Percentiles rank a stretch among this genome's conserved stretches.
These are phyloP conservation scores for Macrophomina pseudophaseolina DNA, from an alignment of 2,329 filamentous ascomycete genomes.

Conservation along the genomic window DNA sequence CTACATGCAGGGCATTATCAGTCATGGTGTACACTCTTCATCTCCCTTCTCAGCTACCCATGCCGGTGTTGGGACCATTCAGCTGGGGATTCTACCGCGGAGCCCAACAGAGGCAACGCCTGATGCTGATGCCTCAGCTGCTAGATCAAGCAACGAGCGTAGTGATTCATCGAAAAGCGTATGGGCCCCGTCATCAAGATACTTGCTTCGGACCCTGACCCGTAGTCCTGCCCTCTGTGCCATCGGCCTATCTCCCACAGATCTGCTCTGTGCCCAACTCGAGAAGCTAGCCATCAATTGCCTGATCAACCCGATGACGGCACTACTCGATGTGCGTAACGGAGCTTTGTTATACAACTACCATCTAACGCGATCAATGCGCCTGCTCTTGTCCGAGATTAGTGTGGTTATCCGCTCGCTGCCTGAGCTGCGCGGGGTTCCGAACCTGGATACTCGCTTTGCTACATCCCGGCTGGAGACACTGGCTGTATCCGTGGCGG, in stretches of 20 bases:
- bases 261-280: conserved; percentile 75
- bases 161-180: conserved; percentile 32
- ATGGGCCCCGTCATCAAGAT: conserved; percentile 56
- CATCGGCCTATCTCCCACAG: conserved; percentile 61
- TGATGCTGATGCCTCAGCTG: conserved; percentile 16
- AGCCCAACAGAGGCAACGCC: background rate
- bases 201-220: conserved; percentile 69
- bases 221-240: conserved; percentile 67
- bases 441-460: conserved; percentile 65
- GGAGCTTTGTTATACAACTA: conserved; percentile 71
- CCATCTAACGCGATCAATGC: conserved; percentile 68
- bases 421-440: conserved; percentile 72
- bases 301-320: conserved; percentile 80
- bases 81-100: conserved; percentile 55
- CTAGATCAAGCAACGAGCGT: conserved; percentile 6
- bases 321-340: conserved; percentile 77
- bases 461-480: conserved; percentile 66
- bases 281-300: conserved; percentile 77
- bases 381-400: conserved; percentile 76
- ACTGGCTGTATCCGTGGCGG: conserved; percentile 60
- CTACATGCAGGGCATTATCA: conserved; percentile 74
- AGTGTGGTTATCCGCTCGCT: conserved; percentile 71
- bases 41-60: conserved; percentile 61
- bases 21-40: conserved; percentile 59
- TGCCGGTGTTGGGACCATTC: conserved; percentile 63